Conservation (phyloP, 495 filamentous ascomycete genomes). For the Paragyromitra xinjiangensis region DNA sequence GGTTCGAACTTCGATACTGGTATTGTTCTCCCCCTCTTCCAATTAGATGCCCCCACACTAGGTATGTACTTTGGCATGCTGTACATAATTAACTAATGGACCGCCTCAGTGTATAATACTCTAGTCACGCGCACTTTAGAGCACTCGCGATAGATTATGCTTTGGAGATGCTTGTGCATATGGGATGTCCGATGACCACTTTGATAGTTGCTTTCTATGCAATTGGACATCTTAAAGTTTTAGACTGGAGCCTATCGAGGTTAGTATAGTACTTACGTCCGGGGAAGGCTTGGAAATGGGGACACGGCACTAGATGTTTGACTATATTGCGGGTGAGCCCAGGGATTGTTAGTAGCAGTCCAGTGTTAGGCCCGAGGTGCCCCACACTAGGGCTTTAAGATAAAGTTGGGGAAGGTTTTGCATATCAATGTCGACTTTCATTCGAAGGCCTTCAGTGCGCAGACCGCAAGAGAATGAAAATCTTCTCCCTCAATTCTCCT, state of each 20-base stretch:
- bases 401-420: not conserved
- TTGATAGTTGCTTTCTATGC: slow-evolving; percentile 22
- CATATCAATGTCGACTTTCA: not conserved
- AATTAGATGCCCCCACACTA: not conserved
- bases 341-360: not conserved
- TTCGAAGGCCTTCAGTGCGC: not conserved
- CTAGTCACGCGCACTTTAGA: slow-evolving; percentile 36
- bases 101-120: slow-evolving; percentile 31
- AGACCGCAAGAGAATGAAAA: not conserved
- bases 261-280: not conserved
- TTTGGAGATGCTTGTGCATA: slow-evolving; percentile 7
- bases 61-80: not conserved
- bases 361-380: not conserved
- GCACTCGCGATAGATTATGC: slow-evolving; percentile 26
- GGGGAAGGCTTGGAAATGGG: not conserved
- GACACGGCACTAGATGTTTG: not conserved
- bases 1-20: not conserved
- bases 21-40: too few relatives aligned
- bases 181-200: slow-evolving; percentile 19
- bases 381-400: not conserved
- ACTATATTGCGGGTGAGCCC: slow-evolving; percentile 11
- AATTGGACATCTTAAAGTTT: slow-evolving; percentile 26
- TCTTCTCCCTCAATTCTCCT: too few relatives aligned
- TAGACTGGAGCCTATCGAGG: not conserved
- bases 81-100: slow-evolving; percentile 13